Percentiles rank a stretch among this genome's conserved stretches.
Evolutionary conservation across 345 rosid genomes (phyloP).

Genomic region (Ceriops tagal): DNA sequence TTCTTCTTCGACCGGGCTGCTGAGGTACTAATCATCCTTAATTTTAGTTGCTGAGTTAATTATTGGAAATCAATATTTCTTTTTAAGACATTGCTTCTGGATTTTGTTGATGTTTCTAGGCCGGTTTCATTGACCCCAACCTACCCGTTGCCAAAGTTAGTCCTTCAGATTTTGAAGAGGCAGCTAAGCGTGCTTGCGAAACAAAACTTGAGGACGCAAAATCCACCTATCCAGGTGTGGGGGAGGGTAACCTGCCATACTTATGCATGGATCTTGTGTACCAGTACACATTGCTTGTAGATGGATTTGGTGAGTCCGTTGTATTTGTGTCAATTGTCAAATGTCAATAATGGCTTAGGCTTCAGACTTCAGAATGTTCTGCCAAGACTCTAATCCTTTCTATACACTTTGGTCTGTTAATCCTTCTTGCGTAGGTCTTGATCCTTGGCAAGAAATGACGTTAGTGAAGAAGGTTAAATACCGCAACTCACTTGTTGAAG

Average conservation of each 20-base stretch:
- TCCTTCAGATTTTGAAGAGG: conserved; percentile 67
- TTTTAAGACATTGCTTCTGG: conserved; percentile 6
- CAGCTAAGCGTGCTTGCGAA: conserved; percentile 85
- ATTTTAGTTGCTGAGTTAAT: conserved; percentile 7
- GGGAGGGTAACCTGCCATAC: conserved; percentile 57
- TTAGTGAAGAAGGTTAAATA: conserved; percentile 79
- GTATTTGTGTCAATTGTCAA: background rate
- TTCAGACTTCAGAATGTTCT: background rate
- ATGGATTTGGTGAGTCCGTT: conserved; percentile 77
- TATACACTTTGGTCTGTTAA: background rate
- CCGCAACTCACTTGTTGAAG: conserved; percentile 65
- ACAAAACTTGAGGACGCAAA: conserved; percentile 62
- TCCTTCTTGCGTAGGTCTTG: conserved; percentile 45
- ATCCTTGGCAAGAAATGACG: conserved; percentile 72
- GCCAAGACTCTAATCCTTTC: conserved; percentile 7
- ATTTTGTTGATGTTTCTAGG: conserved; percentile 36
- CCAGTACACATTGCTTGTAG: conserved; percentile 68
- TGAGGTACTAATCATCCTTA: conserved; percentile 48
- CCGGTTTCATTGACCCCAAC: conserved; percentile 61
- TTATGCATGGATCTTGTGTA: conserved; percentile 95
- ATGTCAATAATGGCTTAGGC: background rate
- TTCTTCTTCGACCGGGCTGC: conserved; percentile 98
- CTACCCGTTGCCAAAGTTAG: conserved; percentile 71
- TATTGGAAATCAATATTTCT: background rate
- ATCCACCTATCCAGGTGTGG: conserved; percentile 45